Percentiles rank a stretch among this genome's conserved stretches.
These are phyloP conservation scores for Candida berthetii DNA, from an alignment of 805 yeast genomes.

Conservation along the genomic window DNA sequence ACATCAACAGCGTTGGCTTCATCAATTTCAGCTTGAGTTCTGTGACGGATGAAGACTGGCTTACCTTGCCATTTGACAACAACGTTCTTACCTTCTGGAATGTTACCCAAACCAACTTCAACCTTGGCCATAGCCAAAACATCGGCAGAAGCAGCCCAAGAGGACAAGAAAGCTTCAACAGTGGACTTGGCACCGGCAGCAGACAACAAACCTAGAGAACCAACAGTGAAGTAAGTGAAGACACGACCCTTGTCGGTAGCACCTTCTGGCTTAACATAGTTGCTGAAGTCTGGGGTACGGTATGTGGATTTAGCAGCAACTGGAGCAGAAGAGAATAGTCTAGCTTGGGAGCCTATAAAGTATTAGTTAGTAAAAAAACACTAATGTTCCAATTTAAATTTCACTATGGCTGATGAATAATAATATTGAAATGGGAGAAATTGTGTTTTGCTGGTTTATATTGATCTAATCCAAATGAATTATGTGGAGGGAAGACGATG, in stretches of 20 bases:
- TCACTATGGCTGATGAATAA: no score
- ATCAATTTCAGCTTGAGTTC: constrained; percentile 86
- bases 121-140: constrained; percentile 99
- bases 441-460: no score
- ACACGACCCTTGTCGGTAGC: constrained; percentile 76
- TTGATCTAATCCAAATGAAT: no score
- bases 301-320: constrained; percentile 62
- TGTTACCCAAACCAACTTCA: constrained; percentile 88
- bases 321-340: constrained; percentile 29
- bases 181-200: constrained; percentile 97
- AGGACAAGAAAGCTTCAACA: constrained; percentile 83
- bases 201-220: constrained; percentile 83
- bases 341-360: constrained; percentile 17
- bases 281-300: constrained; percentile 87
- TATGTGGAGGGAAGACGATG: no score
- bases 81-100: constrained; percentile 97
- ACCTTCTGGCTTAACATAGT: constrained; percentile 65
- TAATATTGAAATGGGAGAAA: no score
- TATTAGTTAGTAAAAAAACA: neutral
- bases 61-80: constrained; percentile 99
- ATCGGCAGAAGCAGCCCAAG: constrained; percentile 98
- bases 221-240: constrained; percentile 95
- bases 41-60: constrained; percentile 99
- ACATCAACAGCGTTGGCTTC: constrained; percentile 89
- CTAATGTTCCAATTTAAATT: no score